These are phyloP conservation scores for Rhexocercosporidium sp. DNA, from an alignment of 2,329 filamentous ascomycete species.

Conservation along the genomic window DNA sequence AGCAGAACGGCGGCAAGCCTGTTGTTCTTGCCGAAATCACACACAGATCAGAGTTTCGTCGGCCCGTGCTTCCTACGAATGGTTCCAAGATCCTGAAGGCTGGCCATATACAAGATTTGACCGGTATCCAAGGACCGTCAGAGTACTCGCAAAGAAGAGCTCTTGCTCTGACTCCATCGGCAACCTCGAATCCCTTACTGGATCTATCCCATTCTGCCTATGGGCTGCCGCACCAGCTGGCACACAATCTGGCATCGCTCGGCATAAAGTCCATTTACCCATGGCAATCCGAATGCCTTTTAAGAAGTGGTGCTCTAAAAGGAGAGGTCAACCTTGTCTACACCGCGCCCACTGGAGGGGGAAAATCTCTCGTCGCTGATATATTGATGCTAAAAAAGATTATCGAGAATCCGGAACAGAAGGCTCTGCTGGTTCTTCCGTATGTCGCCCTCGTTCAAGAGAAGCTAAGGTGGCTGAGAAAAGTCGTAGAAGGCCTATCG, in stretches of 20 bases:
- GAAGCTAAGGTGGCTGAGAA: constrained; percentile 76
- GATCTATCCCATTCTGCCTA: constrained; percentile 68
- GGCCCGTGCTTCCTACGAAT: constrained; percentile 23
- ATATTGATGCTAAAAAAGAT: constrained; percentile 76
- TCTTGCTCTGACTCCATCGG: constrained; percentile 59
- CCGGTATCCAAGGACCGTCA: constrained; percentile 41
- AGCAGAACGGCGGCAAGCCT: constrained; percentile 2
- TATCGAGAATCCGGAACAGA: constrained; percentile 65
- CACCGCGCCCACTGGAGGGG: constrained; percentile 77
- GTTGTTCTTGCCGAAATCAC: constrained; percentile 23
- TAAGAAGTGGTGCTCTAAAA: constrained; percentile 67
- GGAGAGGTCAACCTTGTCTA: constrained; percentile 77
- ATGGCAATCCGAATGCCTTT: constrained; percentile 78
- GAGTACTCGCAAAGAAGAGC: constrained; percentile 63
- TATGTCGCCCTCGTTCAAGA: constrained; percentile 83
- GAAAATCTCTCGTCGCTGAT: constrained; percentile 76
- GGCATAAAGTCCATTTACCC: constrained; percentile 79
- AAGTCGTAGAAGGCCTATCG: constrained; percentile 64
- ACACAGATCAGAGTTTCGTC: constrained; percentile 28
- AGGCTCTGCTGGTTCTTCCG: constrained; percentile 74
- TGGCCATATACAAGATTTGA: constrained; percentile 51
- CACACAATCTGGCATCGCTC: constrained; percentile 66
- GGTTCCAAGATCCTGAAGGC: constrained; percentile 43
- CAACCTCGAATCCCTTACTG: constrained; percentile 58
- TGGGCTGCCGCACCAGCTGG: constrained; percentile 62